Conservation (phyloP, 306 rosid genomes). For the Cucurbita ficifolia region DNA sequence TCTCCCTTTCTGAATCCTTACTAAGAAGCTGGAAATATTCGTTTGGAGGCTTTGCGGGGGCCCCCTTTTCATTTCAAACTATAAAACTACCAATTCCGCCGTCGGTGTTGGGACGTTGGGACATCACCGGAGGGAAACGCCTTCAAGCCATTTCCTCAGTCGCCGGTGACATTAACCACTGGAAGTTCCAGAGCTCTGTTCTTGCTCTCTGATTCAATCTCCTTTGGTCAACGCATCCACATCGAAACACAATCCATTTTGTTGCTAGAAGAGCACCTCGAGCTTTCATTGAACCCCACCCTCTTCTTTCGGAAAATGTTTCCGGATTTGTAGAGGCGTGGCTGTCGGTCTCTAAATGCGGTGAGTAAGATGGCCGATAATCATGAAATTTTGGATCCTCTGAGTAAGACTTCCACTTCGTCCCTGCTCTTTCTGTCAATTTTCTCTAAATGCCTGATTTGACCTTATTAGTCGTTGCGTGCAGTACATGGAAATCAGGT, state of each 20-base stretch:
- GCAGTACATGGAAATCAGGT: slow-evolving; percentile 16
- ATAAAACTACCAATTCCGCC: background rate
- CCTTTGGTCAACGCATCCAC: background rate
- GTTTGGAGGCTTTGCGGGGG: background rate
- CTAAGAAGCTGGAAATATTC: background rate
- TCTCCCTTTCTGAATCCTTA: background rate
- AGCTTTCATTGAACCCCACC: background rate
- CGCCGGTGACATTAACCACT: background rate
- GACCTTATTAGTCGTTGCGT: background rate
- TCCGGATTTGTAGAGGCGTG: background rate
- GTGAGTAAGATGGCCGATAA: background rate
- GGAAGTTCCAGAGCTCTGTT: background rate
- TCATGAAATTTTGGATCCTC: slow-evolving; percentile 28
- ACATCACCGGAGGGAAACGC: background rate
- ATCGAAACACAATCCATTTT: background rate
- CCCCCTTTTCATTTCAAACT: background rate
- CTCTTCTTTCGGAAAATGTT: background rate
- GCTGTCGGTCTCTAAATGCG: background rate
- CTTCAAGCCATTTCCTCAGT: background rate
- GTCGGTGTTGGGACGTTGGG: background rate
- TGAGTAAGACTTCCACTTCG: slow-evolving; percentile 17
- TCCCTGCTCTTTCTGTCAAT: background rate
- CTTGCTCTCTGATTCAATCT: background rate
- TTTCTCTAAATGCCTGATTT: background rate
- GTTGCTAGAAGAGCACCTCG: background rate